These are phyloP conservation scores for Colletotrichum salicis DNA, from an alignment of 2,329 filamentous ascomycete species.

Conservation along the genomic window DNA sequence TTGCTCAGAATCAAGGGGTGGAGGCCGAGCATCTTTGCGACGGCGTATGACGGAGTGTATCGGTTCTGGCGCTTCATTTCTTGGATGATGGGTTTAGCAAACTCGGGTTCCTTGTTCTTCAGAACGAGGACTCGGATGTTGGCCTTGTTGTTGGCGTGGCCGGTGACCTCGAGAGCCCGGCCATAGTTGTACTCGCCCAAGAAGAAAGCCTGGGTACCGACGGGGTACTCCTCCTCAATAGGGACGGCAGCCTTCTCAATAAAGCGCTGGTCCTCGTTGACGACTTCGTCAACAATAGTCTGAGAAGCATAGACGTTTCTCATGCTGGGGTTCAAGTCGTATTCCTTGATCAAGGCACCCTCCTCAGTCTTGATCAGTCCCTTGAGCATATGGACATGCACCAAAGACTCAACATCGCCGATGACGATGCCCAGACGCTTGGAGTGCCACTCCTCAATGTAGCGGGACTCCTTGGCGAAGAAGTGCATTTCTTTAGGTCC, in stretches of 20 bases:
- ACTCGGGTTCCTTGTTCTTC: conserved; percentile 81
- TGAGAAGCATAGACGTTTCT: conserved; percentile 94
- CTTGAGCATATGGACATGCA: conserved; percentile 94
- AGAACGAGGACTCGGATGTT: conserved; percentile 81
- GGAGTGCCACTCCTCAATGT: conserved; percentile 88
- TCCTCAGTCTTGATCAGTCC: conserved; percentile 91
- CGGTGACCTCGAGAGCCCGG: conserved; percentile 83
- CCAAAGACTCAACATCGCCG: conserved; percentile 85
- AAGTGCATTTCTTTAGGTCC: conserved; percentile 80
- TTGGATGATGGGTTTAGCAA: conserved; percentile 78
- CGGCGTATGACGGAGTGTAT: conserved; percentile 89
- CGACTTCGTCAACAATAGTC: conserved; percentile 86
- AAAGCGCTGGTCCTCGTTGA: conserved; percentile 93
- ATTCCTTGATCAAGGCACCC: conserved; percentile 92
- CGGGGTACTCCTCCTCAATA: conserved; percentile 90
- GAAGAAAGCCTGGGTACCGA: conserved; percentile 87
- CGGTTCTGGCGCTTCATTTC: conserved; percentile 76
- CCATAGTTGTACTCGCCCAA: conserved; percentile 94
- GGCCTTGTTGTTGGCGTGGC: conserved; percentile 78
- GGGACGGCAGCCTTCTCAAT: conserved; percentile 88
- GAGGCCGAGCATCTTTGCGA: conserved; percentile 82
- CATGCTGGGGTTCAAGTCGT: conserved; percentile 83
- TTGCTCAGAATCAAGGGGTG: conserved; percentile 92
- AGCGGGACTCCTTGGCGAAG: conserved; percentile 84
- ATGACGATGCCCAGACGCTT: conserved; percentile 90